A percentile compares a stretch with the other conserved stretches of the same genome.
phyloP scores from a whole-genome alignment of 192 early-diverging fungal species.

The Coemansia sp. region DNA sequence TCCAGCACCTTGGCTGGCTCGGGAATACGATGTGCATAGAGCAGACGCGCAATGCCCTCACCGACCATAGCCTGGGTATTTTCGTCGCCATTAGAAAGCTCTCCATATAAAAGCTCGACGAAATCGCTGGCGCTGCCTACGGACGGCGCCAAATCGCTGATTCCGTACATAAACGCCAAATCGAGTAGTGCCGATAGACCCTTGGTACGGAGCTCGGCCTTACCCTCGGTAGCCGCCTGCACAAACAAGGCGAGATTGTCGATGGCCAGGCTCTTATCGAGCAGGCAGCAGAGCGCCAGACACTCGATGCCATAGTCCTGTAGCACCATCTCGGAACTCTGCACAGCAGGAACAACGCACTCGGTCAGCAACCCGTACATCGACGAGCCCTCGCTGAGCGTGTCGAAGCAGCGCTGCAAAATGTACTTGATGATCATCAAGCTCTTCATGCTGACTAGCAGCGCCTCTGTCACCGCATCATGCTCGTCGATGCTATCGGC shows the following conservation, averaged over 20 bases:
- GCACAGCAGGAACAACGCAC: constrained; percentile 72
- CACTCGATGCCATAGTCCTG: constrained; percentile 83
- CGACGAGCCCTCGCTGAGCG: constrained; percentile 69
- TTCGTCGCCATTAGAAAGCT: constrained; percentile 61
- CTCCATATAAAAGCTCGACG: constrained; percentile 57
- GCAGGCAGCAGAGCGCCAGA: constrained; percentile 74
- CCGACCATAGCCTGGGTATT: constrained; percentile 71
- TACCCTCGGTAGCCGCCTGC: constrained; percentile 57
- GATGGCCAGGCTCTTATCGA: constrained; percentile 75
- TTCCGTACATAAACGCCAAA: constrained; percentile 55
- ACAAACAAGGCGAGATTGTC: constrained; percentile 77
- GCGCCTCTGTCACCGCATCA: constrained; percentile 46
- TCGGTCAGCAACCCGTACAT: constrained; percentile 77
- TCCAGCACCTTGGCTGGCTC: constrained; percentile 60
- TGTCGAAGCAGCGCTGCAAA: constrained; percentile 68
- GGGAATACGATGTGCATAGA: constrained; percentile 58
- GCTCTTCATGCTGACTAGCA: constrained; percentile 65
- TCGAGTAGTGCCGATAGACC: constrained; percentile 70
- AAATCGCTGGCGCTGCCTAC: constrained; percentile 49
- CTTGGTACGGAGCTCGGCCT: constrained; percentile 63
- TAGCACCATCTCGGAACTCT: constrained; percentile 65
- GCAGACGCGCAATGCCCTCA: constrained; percentile 79
- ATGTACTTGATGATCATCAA: constrained; percentile 71
- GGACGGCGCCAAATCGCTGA: constrained; percentile 45
- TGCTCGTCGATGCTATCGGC: constrained; percentile 39